Evolutionary conservation across 2,329 filamentous ascomycete species (phyloP).

Genomic region (Hawksworthiomyces lignivorus): DNA sequence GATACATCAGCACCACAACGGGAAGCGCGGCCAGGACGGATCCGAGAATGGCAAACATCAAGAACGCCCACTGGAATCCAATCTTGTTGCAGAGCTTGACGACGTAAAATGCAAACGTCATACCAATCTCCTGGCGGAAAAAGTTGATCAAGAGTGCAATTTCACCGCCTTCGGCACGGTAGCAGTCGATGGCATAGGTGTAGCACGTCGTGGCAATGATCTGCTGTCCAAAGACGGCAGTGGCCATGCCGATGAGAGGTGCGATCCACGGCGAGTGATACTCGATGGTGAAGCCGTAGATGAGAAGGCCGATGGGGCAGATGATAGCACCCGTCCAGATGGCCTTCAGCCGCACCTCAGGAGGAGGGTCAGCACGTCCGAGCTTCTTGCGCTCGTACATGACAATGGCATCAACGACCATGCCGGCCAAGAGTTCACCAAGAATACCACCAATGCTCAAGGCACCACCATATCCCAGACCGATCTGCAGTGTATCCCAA

Average conservation of each 20-base stretch:
- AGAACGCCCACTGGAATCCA: slow-evolving; percentile 5
- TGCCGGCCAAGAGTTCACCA: slow-evolving; percentile 19
- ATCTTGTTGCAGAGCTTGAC: slow-evolving; percentile 4
- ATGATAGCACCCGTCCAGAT: slow-evolving; percentile 21
- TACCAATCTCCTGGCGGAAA: slow-evolving; percentile 4
- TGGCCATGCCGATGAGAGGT: slow-evolving; percentile 23
- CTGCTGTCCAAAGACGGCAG: slow-evolving; percentile 24
- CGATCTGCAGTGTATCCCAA: slow-evolving; percentile 23
- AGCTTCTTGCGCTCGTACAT: slow-evolving; percentile 13
- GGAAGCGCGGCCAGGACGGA: neutral
- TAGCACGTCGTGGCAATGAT: slow-evolving; percentile 22
- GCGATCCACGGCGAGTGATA: slow-evolving; percentile 22
- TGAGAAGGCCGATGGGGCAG: slow-evolving; percentile 21
- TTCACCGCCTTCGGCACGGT: neutral
- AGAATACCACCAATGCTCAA: slow-evolving; percentile 19
- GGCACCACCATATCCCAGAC: slow-evolving; percentile 23
- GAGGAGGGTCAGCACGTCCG: slow-evolving; percentile 15
- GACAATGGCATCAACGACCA: slow-evolving; percentile 18
- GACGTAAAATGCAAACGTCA: slow-evolving; percentile 8
- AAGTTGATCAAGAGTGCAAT: slow-evolving; percentile 1
- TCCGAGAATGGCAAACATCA: slow-evolving; percentile 3
- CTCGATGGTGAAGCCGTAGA: slow-evolving; percentile 24
- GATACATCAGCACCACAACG: too few relatives aligned
- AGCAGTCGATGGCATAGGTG: slow-evolving; percentile 13
- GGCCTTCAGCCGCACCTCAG: slow-evolving; percentile 20